These are phyloP conservation scores for Jasminum sambac DNA, from an alignment of 257 asterid species.

Conservation along the genomic window DNA sequence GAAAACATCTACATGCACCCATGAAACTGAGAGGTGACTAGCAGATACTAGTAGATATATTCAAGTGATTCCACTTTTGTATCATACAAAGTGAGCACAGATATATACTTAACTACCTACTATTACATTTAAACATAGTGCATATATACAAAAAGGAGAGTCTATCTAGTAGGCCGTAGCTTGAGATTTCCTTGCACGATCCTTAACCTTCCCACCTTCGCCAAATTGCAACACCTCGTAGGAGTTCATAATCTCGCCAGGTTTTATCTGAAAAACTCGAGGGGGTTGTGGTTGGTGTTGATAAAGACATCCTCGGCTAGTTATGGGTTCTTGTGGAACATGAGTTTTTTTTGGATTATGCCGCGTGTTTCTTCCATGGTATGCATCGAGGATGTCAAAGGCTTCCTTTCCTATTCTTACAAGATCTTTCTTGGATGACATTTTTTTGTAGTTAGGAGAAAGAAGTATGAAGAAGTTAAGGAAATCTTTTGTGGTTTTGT, in stretches of 20 bases:
- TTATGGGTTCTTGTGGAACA: neutral
- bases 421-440: slow-evolving; percentile 46
- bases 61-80: too few relatives aligned
- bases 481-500: slow-evolving; percentile 6
- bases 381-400: slow-evolving; percentile 23
- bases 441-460: slow-evolving; percentile 20
- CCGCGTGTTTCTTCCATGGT: slow-evolving; percentile 20
- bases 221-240: slow-evolving; percentile 31
- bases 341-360: slow-evolving; percentile 4
- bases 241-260: too few relatives aligned
- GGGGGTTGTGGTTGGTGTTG: slow-evolving; percentile 39
- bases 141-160: neutral
- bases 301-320: slow-evolving; percentile 7
- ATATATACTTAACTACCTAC: too few relatives aligned
- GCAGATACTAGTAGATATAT: too few relatives aligned
- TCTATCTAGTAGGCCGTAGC: slow-evolving; percentile 30
- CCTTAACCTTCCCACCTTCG: slow-evolving; percentile 22
- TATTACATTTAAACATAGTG: neutral
- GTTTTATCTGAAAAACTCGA: too few relatives aligned
- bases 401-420: slow-evolving; percentile 20
- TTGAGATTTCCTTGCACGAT: slow-evolving; percentile 30
- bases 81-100: too few relatives aligned
- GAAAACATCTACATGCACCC: too few relatives aligned
- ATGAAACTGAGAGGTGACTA: too few relatives aligned
- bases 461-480: slow-evolving; percentile 3